Base-by-base conservation (phyloP, 106 monocot genomes). In the Phalaenopsis equestris region DNA sequence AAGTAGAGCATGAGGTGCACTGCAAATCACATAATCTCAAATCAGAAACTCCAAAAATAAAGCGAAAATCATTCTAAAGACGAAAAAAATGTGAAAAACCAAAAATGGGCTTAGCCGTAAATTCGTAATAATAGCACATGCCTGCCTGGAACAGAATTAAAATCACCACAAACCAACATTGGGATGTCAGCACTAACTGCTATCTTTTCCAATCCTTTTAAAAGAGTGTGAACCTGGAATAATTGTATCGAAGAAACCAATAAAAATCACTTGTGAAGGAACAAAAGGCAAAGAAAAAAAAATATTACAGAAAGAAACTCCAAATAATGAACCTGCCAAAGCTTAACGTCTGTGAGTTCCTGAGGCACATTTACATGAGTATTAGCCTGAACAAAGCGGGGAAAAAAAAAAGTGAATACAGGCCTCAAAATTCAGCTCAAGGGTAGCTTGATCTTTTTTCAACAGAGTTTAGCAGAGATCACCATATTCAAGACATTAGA, bases 161-260 rank as follows among this genome's bases (percentile, higher is more conserved):
- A 99, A 91, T 95, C 99, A 17, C 99, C 99, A 91, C 99, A 99
- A 1, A 99, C 91, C 95, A 99, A 86, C 95, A 99, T 91, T 15
- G 95, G 93, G 77, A 95, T 99, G 80, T 99, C 99, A 43, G 95
- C 91, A 86, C 93, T 99, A 23, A 87, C 88, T 82, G 91, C 91
- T 65, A 99, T 99, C 78, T 94, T 99, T 75, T 99, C 99, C 85
- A 99, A 79, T 55, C 93, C 93, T 82, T 95, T 99, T 81, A 99
- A 80, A 52, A 99, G 93, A 30, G 93, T 99, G 76, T 95, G 95
- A 14, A 94, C 95, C 99, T 99, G 77, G 7, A 74, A 82, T 42
- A 36, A 74, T 18, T 42, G 39, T 43, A 76, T 47, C 74, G 43
- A n/a, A 74, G 18, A 42, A 74, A 74, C 70, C 38, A 70, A 38